These are phyloP conservation scores for Amylocarpus encephaloides DNA, from an alignment of 2,329 filamentous ascomycete species.

Conservation along the genomic window DNA sequence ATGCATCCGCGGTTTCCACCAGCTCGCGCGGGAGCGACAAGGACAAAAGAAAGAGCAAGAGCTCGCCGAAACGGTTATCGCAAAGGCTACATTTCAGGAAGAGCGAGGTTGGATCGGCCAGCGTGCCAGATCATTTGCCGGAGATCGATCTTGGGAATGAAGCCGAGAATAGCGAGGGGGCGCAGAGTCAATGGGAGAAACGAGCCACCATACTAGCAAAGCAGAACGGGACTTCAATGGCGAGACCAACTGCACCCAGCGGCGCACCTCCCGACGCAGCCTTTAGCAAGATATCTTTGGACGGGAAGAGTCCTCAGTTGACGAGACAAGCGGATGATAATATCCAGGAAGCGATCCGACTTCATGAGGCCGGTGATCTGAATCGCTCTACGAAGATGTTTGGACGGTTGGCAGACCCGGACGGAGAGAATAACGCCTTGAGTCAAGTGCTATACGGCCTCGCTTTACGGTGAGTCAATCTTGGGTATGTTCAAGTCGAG, in stretches of 20 bases:
- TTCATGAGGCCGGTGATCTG: conserved; percentile 82
- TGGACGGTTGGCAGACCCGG: conserved; percentile 71
- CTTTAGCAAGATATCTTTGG: conserved; percentile 19
- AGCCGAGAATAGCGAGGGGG: conserved; percentile 38
- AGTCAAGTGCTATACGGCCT: conserved; percentile 95
- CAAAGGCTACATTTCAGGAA: conserved; percentile 63
- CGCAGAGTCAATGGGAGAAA: conserved; percentile 80
- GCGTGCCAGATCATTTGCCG: conserved; percentile 74
- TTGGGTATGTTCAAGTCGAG: neutral
- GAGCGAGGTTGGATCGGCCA: conserved; percentile 55
- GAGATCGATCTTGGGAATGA: conserved; percentile 53
- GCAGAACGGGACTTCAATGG: conserved; percentile 41
- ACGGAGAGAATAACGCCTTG: conserved; percentile 82
- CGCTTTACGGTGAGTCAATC: conserved; percentile 58
- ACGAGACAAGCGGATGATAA: conserved; percentile 55
- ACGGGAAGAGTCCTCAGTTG: conserved; percentile 34
- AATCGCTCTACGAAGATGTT: conserved; percentile 80
- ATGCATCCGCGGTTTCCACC: conserved; percentile 35
- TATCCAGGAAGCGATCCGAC: conserved; percentile 90
- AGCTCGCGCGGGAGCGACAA: conserved; percentile 17
- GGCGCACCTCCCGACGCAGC: conserved; percentile 17
- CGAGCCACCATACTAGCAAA: conserved; percentile 82
- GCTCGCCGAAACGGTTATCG: conserved; percentile 46
- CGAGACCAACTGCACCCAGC: conserved; percentile 38
- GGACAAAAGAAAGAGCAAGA: conserved; percentile 8